Evolutionary conservation across 1,139 yeast species (phyloP), one percentile per base, ranked within the genome.

Genomic region (Sugiyamaella sp.): DNA sequence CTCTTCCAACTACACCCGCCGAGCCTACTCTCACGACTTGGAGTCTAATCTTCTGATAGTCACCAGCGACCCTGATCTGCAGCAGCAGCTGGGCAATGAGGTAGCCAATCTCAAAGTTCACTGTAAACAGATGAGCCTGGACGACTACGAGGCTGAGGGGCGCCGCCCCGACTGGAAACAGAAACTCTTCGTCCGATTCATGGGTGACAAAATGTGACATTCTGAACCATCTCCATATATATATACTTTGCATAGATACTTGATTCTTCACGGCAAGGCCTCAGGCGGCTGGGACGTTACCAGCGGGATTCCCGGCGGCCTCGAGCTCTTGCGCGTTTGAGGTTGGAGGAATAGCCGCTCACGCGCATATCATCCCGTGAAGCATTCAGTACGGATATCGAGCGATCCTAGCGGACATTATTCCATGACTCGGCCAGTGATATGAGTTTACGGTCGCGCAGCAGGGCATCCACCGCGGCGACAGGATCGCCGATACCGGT

Each of bases 1-100:
- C 1, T 89, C 97, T 0, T 89, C 97, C 0, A 93, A 93, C 68
- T 93, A 90, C 68, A 95, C 99, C 0, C 82, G 86, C 60, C 77
- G 99, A 57, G 91, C 98, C 0, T 93, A 93, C 66, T 79, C 86
- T 9, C 80, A 85, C 56, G 99, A 93, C 68, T 76, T 93, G 59
- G 99, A 93, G 71, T 80, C 93, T 9, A 91, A 93, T 67, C 95
- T 91, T 0, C 74, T 91, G 2, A 71, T 91, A 2, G 74, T 90
- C 22, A 91, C 98, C 1, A 79, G 75, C 55, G 93, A 89, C 67
- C 73, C 75, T 10, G 74, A 70, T 1, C 75, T 93, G 59, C 84
- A 85, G 65, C 57, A 61, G 12, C 69, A 74, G 52, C 84, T 91
- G 85, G 72, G 72, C 35, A 63, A 65, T 0, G 99, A 91, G 69